Evolutionary conservation across 257 asterid species (phyloP).

Genomic region (Verbascum thapsus): DNA sequence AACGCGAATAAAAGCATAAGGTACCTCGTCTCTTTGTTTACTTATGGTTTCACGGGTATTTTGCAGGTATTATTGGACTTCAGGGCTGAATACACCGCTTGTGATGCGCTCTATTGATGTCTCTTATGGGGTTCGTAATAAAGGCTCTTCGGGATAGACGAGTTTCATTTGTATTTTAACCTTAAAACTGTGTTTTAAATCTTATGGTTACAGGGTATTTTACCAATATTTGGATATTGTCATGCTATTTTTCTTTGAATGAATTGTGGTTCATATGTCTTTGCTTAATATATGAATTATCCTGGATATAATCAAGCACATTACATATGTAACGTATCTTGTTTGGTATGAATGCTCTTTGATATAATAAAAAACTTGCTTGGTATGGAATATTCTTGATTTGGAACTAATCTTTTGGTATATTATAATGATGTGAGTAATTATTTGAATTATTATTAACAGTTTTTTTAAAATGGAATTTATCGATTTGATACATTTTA

Average conservation of each 20-base stretch:
- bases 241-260: background rate
- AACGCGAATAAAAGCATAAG: background rate
- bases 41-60: slow-evolving; percentile 19
- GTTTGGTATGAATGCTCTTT: no score
- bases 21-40: background rate
- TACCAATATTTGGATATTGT: slow-evolving; percentile 5
- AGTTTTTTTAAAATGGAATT: no score
- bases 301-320: no score
- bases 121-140: slow-evolving; percentile 26
- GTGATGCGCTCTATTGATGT: background rate
- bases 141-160: slow-evolving; percentile 28
- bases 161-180: slow-evolving; percentile 16
- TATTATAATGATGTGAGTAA: no score
- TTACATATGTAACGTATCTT: no score
- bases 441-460: no score
- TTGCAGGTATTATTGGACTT: slow-evolving; percentile 91
- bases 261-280: no score
- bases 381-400: no score
- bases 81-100: slow-evolving; percentile 58
- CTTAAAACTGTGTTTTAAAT: slow-evolving; percentile 14
- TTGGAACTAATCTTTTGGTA: no score
- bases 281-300: no score
- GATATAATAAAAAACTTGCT: no score
- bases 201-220: slow-evolving; percentile 17
- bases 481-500: no score